A percentile compares a stretch with the other conserved stretches of the same genome.
Conservation (phyloP, 768 basidiomycete species). For the Pulveroboletus sp. region DNA sequence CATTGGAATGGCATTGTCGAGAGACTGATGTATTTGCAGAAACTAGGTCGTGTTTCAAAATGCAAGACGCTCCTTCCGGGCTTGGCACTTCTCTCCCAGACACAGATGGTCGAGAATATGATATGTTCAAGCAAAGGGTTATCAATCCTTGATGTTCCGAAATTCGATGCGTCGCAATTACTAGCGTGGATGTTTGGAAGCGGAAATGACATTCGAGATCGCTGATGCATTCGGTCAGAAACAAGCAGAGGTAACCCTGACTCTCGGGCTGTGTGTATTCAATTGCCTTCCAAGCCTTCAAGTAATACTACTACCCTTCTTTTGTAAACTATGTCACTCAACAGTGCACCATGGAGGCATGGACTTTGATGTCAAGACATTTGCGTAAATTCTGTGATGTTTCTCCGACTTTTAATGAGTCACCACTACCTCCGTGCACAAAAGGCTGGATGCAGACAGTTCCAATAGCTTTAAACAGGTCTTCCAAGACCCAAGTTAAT, state of each 20-base stretch:
- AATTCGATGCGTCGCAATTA: too few species aligned
- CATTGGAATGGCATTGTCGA: too few species aligned
- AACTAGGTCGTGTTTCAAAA: too few species aligned
- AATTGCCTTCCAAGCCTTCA: too few species aligned
- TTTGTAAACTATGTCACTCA: conserved; percentile 1
- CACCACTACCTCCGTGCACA: conserved; percentile 2
- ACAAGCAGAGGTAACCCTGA: too few species aligned
- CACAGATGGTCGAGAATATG: conserved; percentile 25
- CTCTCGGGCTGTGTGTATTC: too few species aligned
- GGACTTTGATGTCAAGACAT: conserved; percentile 56
- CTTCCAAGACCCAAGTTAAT: conserved; percentile 74
- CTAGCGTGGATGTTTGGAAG: too few species aligned
- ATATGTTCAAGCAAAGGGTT: conserved; percentile 10
- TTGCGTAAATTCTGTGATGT: conserved; percentile 53
- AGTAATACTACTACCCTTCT: neutral
- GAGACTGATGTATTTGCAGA: too few species aligned
- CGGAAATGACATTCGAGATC: too few species aligned
- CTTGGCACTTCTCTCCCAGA: conserved; percentile 7
- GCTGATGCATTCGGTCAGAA: too few species aligned
- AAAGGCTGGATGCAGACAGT: conserved; percentile 70
- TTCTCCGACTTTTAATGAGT: conserved; percentile 50
- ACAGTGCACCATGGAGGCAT: conserved; percentile 23
- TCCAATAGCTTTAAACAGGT: conserved; percentile 71
- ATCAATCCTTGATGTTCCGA: too few species aligned
- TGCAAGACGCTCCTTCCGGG: too few species aligned